Conservation (phyloP, 78 protist species). For the Dictyostelium purpureum region DNA sequence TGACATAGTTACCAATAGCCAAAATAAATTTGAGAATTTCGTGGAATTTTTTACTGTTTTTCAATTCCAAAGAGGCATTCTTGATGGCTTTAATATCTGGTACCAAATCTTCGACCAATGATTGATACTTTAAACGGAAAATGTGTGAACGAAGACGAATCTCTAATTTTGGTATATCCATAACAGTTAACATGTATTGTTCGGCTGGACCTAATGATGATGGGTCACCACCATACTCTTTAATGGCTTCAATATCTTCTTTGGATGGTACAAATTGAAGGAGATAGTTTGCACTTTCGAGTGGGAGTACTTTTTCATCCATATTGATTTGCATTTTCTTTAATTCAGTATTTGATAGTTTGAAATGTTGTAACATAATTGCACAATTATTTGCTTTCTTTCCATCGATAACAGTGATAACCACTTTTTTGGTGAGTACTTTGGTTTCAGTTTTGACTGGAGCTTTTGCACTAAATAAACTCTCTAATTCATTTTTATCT, state of each 20-base stretch:
- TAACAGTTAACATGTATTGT: constrained; percentile 35
- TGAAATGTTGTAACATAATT: constrained; percentile 64
- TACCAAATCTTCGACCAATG: constrained; percentile 20
- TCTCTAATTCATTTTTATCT: constrained; percentile 35
- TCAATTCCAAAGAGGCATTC: background rate
- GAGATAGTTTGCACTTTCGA: background rate
- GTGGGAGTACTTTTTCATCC: constrained; percentile 29
- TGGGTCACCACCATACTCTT: constrained; percentile 50
- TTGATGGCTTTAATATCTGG: constrained; percentile 54
- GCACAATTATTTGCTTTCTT: constrained; percentile 72
- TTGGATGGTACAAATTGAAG: constrained; percentile 52
- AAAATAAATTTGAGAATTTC: constrained; percentile 24
- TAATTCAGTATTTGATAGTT: constrained; percentile 10
- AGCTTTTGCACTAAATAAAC: constrained; percentile 38
- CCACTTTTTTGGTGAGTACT: background rate
- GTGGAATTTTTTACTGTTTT: background rate
- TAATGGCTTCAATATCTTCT: constrained; percentile 51
- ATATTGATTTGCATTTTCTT: background rate
- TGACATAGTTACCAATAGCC: constrained; percentile 76
- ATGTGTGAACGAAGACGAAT: constrained; percentile 6
- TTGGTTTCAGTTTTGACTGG: background rate
- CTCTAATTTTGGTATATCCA: constrained; percentile 52
- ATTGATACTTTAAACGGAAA: constrained; percentile 15
- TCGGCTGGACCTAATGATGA: constrained; percentile 41
- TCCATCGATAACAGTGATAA: constrained; percentile 35